Evolutionary conservation across 2,329 filamentous ascomycete species (phyloP), one percentile per base, ranked within the genome.

Genomic region (Balansia obtecta): DNA sequence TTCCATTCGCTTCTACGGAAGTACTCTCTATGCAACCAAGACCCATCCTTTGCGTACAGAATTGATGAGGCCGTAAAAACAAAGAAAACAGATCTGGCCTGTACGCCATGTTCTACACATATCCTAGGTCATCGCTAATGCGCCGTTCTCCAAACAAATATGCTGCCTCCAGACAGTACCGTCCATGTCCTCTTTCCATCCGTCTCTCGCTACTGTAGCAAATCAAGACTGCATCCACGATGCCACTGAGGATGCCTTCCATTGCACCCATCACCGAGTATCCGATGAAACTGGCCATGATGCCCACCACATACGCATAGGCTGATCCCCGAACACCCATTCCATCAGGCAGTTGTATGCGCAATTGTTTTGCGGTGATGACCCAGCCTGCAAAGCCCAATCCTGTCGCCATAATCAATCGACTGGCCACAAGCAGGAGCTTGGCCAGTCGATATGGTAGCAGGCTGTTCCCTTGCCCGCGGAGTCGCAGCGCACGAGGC

Each of bases 351-450:
- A 70, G 69, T 61, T 69, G 72, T 18, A 93, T 72, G 48, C 77
- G 73, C 4, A 96, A 72, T 66, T 86, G 83, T 55, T 88, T 83
- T 11, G 93, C 90, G 37, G 90, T 95, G 45, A 88, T 86, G 9
- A 97, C 88, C 93, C 93, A 98, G n/a, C 88, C 91, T 4, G 87
- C 90, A 61, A 97, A 95, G 1, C 91, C 91, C 32, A 98, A 78
- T 0, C 83, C 86, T 45, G 90, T 81, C 0, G 88, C 88, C 80
- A 96, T 95, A 61, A 96, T 86, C 63, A 91, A 86, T 16, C 91
- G 82, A 1, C 89, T 93, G 3, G 91, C 88, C 58, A 96, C 88
- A 3, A 98, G 79, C 8, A 98, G 77, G 30, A 97, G 76, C 65
- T 96, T 97, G 1, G 93, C 86, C 9, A 97, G 80, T 4, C 88